Conservation (phyloP, 441 rosid genomes). For the Arabidopsis lyrata region DNA sequence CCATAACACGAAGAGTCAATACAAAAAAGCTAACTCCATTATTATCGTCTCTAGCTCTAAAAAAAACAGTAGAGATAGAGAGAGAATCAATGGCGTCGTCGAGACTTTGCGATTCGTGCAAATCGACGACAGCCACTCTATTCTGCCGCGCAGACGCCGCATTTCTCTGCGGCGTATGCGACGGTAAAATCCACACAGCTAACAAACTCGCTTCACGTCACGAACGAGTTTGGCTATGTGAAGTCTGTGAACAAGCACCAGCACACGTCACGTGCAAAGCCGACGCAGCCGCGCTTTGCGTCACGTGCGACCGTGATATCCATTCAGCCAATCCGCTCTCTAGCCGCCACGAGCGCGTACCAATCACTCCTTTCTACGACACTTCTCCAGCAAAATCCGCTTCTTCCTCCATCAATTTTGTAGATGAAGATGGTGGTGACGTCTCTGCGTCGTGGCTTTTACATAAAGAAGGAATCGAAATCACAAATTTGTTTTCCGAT, state of each 20-base stretch:
- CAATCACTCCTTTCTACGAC: slow-evolving; percentile 66
- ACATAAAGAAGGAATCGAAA: slow-evolving; percentile 53
- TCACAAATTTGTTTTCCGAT: slow-evolving; percentile 66
- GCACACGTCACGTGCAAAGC: slow-evolving; percentile 56
- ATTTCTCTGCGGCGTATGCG: slow-evolving; percentile 81
- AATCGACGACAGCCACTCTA: slow-evolving; percentile 68
- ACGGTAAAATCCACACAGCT: slow-evolving; percentile 53
- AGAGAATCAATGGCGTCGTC: slow-evolving; percentile 43
- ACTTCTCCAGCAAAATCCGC: slow-evolving; percentile 39
- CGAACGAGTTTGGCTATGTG: slow-evolving; percentile 45
- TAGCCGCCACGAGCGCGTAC: slow-evolving; percentile 43
- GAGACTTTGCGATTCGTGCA: slow-evolving; percentile 84
- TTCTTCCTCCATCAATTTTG: slow-evolving; percentile 49
- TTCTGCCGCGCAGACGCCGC: slow-evolving; percentile 89
- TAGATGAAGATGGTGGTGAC: slow-evolving; percentile 49
- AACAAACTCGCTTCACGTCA: slow-evolving; percentile 47
- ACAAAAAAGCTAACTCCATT: slow-evolving; percentile 23
- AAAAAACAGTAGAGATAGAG: no score
- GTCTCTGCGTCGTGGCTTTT: slow-evolving; percentile 80
- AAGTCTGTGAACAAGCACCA: slow-evolving; percentile 46
- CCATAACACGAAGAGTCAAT: slow-evolving; percentile 27
- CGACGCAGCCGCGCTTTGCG: slow-evolving; percentile 75
- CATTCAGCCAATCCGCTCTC: slow-evolving; percentile 47
- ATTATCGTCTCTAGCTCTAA: background rate
- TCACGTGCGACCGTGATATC: slow-evolving; percentile 45